A percentile compares a stretch with the other conserved stretches of the same genome.
phyloP scores from a whole-genome alignment of 179 eudicot species.

The Actinidia arguta region DNA sequence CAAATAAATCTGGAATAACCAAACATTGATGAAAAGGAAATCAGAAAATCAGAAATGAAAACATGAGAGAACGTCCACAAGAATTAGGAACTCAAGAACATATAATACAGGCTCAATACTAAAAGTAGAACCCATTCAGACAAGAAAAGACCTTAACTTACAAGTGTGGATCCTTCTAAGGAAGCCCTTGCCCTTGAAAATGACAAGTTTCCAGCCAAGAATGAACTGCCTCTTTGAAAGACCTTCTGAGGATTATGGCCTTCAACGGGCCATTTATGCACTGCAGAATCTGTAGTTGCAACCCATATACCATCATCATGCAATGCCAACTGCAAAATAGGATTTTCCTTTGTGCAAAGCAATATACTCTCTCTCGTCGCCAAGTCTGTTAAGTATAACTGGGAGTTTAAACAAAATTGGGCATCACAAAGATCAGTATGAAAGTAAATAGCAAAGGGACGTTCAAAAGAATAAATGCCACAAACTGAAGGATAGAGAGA shows the following conservation, averaged over 20 bases:
- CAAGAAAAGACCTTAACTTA: slow-evolving; percentile 42
- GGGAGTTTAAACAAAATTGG: slow-evolving; percentile 27
- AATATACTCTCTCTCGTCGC: slow-evolving; percentile 91
- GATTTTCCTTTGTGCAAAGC: slow-evolving; percentile 87
- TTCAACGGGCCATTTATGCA: slow-evolving; percentile 96
- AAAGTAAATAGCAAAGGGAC: not conserved
- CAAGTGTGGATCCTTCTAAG: slow-evolving; percentile 92
- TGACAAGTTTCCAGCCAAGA: slow-evolving; percentile 97
- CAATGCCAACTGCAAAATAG: slow-evolving; percentile 79
- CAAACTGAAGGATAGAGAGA: not conserved
- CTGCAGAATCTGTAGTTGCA: slow-evolving; percentile 92
- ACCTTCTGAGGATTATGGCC: slow-evolving; percentile 76
- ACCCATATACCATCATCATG: slow-evolving; percentile 95
- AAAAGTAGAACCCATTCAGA: not conserved
- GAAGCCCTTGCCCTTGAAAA: slow-evolving; percentile 99
- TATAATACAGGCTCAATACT: not conserved
- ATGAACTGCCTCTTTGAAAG: slow-evolving; percentile 90
- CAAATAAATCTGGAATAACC: not conserved
- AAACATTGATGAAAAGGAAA: not conserved
- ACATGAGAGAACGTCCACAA: not conserved
- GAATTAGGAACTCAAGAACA: not conserved
- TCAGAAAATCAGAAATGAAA: not conserved
- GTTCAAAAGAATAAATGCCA: not conserved
- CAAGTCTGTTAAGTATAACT: slow-evolving; percentile 95
- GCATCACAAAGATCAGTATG: slow-evolving; percentile 11